Conservation (phyloP, 345 rosid species). For the Diplotaxis tenuifolia region DNA sequence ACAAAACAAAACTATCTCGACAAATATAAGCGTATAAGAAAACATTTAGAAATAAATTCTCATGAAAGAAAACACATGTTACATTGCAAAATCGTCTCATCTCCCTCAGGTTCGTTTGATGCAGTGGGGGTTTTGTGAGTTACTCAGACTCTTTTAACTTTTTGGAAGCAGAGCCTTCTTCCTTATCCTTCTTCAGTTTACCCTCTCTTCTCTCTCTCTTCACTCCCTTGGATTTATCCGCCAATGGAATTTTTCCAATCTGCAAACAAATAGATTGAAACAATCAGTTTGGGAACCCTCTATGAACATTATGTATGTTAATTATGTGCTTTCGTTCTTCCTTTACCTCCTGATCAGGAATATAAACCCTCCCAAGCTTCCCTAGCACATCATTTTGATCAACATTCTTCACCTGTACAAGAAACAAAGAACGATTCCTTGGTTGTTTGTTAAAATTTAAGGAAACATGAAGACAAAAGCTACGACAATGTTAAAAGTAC, state of each 20-base stretch:
- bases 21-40: constrained; percentile 5
- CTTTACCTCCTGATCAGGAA: constrained; percentile 91
- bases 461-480: background rate
- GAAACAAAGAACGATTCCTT: background rate
- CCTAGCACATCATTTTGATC: constrained; percentile 59
- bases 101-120: background rate
- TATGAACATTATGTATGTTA: background rate
- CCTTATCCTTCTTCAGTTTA: constrained; percentile 44
- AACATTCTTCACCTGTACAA: constrained; percentile 70
- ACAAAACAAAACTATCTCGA: constrained; percentile 7
- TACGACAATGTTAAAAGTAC: constrained; percentile 24
- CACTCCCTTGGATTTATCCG: constrained; percentile 74
- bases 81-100: constrained; percentile 26
- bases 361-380: constrained; percentile 68
- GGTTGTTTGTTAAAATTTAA: background rate
- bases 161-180: constrained; percentile 45
- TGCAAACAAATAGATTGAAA: constrained; percentile 20
- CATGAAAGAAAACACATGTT: background rate
- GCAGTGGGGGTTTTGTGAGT: constrained; percentile 10
- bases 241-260: constrained; percentile 58
- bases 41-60: constrained; percentile 13
- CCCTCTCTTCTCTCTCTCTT: constrained; percentile 94
- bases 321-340: background rate
- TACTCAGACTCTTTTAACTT: constrained; percentile 58
- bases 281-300: background rate